Evolutionary conservation across 2,329 filamentous ascomycete genomes (phyloP), one percentile per base, ranked within the genome.

Genomic region (Fusarium goolgardi): DNA sequence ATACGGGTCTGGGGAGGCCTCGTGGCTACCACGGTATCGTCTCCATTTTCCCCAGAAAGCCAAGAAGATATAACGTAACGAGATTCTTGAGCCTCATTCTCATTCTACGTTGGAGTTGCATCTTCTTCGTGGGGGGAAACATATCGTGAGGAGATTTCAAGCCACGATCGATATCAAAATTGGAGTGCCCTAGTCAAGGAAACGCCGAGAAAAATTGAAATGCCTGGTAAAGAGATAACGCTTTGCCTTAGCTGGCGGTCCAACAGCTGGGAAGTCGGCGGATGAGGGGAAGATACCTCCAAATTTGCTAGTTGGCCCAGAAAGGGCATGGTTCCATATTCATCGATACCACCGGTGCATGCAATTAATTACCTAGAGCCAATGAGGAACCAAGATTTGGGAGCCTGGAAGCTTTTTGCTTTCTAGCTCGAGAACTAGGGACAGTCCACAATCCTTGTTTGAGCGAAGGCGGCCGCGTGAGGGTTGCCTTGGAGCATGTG

Each of bases 361-460:
- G 55, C 47, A 56, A 50, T 29, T 47, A 56, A 50, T 29, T 46
- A 31, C 47, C 47, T 40, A 44, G 8, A 55, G 25, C 61, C 63
- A 73, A 73, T 70, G 49, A 67, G 23, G 13, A 25, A 29, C 44
- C 45, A 20, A 21, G 20, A 16, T 9, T 18, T 29, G 18, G 39
- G 43, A 43, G 58, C 70, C 71, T 74, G 69, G 71, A 73, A 73
- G 62, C 49, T 60, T 73, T 73, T 70, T 73, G 60, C 51, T 60
- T 73, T 73, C 71, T 74, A 74, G 71, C 59, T 18, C 21, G 31
- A 32, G 13, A 41, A 31, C 49, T 55, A 65, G 44, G 11, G 15
- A n/a, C 20, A 20, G 41, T 21, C 51, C 34, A 35, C 55, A 52
- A 65, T 63, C 63, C 59, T 41, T 49, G 27, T 31, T 40, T 12